Evolutionary conservation across 768 basidiomycete genomes (phyloP), one percentile per base, ranked within the genome.

Genomic region (Auricularia sp.): DNA sequence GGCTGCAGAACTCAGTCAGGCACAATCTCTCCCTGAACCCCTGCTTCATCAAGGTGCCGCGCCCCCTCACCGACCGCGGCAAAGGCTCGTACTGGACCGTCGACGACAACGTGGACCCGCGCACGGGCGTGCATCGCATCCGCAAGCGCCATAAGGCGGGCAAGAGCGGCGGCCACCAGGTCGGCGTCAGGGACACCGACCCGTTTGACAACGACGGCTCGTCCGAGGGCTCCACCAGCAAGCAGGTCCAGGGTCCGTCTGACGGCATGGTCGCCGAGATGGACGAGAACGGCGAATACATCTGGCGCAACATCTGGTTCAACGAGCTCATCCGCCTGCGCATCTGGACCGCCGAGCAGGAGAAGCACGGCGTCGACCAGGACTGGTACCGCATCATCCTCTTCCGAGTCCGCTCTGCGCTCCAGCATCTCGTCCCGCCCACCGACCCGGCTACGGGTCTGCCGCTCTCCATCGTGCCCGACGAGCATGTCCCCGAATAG

Each of bases 1-100:
- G 29, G 29, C 10, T n/a, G 33, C 70, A 93, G 91, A 93, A 93
- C 72, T 93, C 91, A 47, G 91, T 93, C 68, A 87, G 91, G 60
- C 91, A 93, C 74, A 93, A 93, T 70, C 82, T 93, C 33, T 93
- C 91, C 8, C 80, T 93, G 66, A 93, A 93, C 68, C 91, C 91
- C 61, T 93, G 90, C 72, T 93, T 93, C 70, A 89, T 92, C 75
- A 93, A 93, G 74, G 88, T 93, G 3, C 87, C 91, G 2, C 88
- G 91, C n/a, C 91, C 91, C 14, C 82, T 93, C 68, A 93, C 91
- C 5, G 91, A 93, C 70, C 86, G 91, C 61, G 91, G 91, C 62
- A 93, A 93, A 71, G 91, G 91, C 23, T 91, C 90, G 0, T 93
- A 93, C 71, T 93, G 91, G 91, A 92, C 90, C 0, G 92, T 93